Percentiles rank a stretch among this genome's conserved stretches.
Evolutionary conservation across 2,329 filamentous ascomycete species (phyloP).

Genomic region (Botryotinia convoluta): DNA sequence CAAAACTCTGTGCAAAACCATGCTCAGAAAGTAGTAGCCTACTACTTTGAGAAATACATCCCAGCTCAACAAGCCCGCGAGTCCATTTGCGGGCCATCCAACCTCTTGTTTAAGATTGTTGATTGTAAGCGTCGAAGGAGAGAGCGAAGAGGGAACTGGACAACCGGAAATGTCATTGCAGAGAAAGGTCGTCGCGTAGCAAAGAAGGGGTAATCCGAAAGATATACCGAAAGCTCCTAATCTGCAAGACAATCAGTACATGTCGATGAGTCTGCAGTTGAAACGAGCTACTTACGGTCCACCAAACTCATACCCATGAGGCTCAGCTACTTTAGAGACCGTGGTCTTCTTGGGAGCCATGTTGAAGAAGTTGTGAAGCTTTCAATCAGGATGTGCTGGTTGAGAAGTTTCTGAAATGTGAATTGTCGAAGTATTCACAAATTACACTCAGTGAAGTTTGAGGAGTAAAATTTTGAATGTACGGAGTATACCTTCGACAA

Average conservation of each 20-base stretch:
- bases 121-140: conserved; percentile 67
- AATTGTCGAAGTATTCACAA: not conserved
- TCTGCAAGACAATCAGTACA: conserved; percentile 45
- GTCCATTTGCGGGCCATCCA: conserved; percentile 73
- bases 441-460: not conserved
- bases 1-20: conserved; percentile 72
- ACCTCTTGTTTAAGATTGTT: conserved; percentile 74
- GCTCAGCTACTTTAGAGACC: conserved; percentile 27
- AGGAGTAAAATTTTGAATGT: not conserved
- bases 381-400: not conserved
- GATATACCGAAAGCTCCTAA: conserved; percentile 75
- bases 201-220: conserved; percentile 73
- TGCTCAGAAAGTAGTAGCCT: conserved; percentile 74
- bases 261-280: not conserved
- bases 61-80: conserved; percentile 67
- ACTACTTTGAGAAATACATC: conserved; percentile 67
- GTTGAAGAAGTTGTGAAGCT: conserved; percentile 5
- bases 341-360: conserved; percentile 32
- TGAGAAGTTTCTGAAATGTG: not conserved
- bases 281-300: conserved; percentile 37
- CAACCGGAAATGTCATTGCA: conserved; percentile 95
- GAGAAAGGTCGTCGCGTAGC: conserved; percentile 76
- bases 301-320: conserved; percentile 39
- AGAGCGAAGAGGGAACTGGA: conserved; percentile 76
- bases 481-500: not conserved